Evolutionary conservation across 768 basidiomycete species (phyloP), one percentile per base, ranked within the genome.

Genomic region (Termitomyces sp.): DNA sequence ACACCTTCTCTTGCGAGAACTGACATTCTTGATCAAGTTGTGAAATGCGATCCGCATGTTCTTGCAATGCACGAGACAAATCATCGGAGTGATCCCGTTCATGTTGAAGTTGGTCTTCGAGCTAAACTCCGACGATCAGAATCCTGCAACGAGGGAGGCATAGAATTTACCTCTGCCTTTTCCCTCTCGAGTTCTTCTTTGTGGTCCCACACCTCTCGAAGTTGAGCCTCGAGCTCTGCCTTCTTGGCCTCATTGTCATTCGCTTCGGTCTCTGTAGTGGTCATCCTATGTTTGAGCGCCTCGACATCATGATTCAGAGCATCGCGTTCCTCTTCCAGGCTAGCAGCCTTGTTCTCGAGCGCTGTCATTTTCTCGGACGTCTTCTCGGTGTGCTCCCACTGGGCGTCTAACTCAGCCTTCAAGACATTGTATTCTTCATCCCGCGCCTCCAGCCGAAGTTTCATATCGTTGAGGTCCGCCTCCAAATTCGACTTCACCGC

Each of bases 371-470:
- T 73, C 60, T 84, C 83, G n/a, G 73, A 70, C 14, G 73, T 68
- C 57, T 73, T 72, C 70, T 88, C 86, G 8, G 86, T 83, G 55
- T 82, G 73, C 34, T 75, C 72, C 88, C 88, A 89, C 68, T 89
- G 88, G 10, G 83, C 81, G 63, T 89, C 84, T 32, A 89, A 66
- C 68, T 91, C 88, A 0, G 68, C 65, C 66, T 85, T 84, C 60
- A 89, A 68, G 23, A 80, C 71, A 7, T 55, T 66, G 43, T 73
- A 72, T 58, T 81, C 79, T 27, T 79, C 76, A 14, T 80, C 75
- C 45, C 75, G 71, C 8, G 70, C 66, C 40, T 70, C 70, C 48
- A 80, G 63, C 44, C 72, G 74, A 45, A 72, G 66, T 54, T 72
- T 74, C 46, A 73, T 64, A 11, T 70, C 69, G 58, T 78, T 73